Evolutionary conservation across 192 early-diverging fungal species (phyloP), one percentile per base, ranked within the genome.

Genomic region (Rhizophagus sp.): DNA sequence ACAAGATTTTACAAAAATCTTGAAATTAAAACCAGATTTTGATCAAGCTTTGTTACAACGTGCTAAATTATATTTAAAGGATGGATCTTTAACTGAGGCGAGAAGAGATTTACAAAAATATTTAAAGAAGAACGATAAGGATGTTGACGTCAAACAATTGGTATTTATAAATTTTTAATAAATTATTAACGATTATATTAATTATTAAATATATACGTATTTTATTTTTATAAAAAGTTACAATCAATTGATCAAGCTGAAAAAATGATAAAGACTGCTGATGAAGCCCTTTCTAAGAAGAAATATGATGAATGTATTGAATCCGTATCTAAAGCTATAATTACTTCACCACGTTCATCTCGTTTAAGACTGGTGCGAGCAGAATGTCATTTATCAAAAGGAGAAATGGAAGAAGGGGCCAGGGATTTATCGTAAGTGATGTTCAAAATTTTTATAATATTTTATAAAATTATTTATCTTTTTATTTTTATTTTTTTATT

Each of bases 321-420:
- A 30, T 80, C 82, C 15, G 85, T 90, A 30, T 83, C 87, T 13
- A 71, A 81, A 34, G 91, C 88, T 61, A 89, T 93, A 49, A 80
- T 86, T 62, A 81, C 89, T 50, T 85, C 89, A 30, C 90, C 91
- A 36, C 85, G 93, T 69, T 87, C 76, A 6, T 70, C 85, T 27
- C 84, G 88, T 33, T 82, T 94, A 61, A 85, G 94, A 41, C 61
- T 89, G 82, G 82, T 90, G 11, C 85, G 96, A 34, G 95, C 93
- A 39, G 83, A 95, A 65, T 95, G 93, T 79, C 91, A 96, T 75
- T 77, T 95, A 17, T 85, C 86, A 5, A 84, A 85, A 30, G 92
- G 92, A 49, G 94, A 96, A 76, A 84, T 93, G n/a, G 95, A 95
- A 79, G 94, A 94, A 82, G 96, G 96, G 2, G 91, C 91, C 73